phyloP scores from a whole-genome alignment of 345 rosid species.

The Populus alba region DNA sequence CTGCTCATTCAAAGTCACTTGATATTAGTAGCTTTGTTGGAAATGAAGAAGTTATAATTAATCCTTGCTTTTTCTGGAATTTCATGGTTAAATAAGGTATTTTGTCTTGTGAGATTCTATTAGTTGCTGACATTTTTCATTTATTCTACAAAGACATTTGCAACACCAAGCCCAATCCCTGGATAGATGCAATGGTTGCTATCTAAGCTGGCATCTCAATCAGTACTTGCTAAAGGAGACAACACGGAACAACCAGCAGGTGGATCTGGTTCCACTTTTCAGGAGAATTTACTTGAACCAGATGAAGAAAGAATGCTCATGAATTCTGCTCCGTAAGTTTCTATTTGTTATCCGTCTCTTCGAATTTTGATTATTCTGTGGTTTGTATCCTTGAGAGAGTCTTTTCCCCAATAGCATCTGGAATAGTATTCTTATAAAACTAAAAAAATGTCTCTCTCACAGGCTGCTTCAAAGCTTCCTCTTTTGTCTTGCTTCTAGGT shows the following conservation, averaged over 20 bases:
- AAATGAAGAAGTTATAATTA: not conserved
- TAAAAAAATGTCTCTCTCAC: not conserved
- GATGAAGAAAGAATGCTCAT: slow-evolving; percentile 80
- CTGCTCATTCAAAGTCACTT: not conserved
- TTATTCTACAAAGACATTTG: slow-evolving; percentile 58
- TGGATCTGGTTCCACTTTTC: slow-evolving; percentile 51
- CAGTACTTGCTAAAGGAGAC: slow-evolving; percentile 50
- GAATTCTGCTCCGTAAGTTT: slow-evolving; percentile 46
- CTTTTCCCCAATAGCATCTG: not conserved
- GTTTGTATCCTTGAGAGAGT: not conserved
- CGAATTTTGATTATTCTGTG: not conserved
- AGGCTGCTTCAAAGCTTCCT: not conserved
- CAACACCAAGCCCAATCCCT: slow-evolving; percentile 90
- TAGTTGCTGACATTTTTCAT: slow-evolving; percentile 10
- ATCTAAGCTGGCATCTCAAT: slow-evolving; percentile 79
- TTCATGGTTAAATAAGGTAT: not conserved
- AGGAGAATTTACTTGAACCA: slow-evolving; percentile 68
- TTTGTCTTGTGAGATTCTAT: not conserved
- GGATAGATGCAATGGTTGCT: slow-evolving; percentile 88
- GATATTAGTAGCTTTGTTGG: not conserved
- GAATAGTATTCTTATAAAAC: not conserved
- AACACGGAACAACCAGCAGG: slow-evolving; percentile 32
- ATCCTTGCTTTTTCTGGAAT: not conserved
- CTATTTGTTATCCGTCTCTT: not conserved
- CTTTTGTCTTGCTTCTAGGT: too few relatives aligned